phyloP scores from a whole-genome alignment of 345 rosid genomes.

The Camelina sativa region DNA sequence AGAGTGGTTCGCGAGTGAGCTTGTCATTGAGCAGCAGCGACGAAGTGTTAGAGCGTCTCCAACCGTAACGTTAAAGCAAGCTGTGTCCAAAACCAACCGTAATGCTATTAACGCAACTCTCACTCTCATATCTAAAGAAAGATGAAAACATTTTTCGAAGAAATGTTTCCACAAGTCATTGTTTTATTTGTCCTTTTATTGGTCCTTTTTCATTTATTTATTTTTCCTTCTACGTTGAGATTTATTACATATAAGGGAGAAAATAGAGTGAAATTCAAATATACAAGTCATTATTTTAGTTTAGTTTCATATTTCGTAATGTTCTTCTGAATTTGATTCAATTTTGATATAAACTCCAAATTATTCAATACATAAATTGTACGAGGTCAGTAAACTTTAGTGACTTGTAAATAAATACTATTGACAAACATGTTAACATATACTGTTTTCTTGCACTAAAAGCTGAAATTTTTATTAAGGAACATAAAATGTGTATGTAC shows the following conservation, averaged over 20 bases:
- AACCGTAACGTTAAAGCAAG: conserved; percentile 93
- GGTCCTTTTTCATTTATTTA: neutral
- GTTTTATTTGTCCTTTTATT: conserved; percentile 4
- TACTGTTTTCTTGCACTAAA: conserved; percentile 30
- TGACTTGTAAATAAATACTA: too few species aligned
- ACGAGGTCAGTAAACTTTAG: neutral
- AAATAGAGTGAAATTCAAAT: conserved; percentile 12
- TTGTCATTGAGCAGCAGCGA: conserved; percentile 86
- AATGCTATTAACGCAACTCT: conserved; percentile 46
- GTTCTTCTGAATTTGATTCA: neutral
- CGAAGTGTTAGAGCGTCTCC: conserved; percentile 89
- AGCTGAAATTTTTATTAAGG: conserved; percentile 58
- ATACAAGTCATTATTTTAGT: neutral
- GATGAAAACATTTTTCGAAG: neutral
- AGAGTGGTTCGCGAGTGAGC: conserved; percentile 85
- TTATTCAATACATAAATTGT: neutral
- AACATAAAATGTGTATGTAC: conserved; percentile 82
- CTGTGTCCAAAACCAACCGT: conserved; percentile 53
- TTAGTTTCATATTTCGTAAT: neutral
- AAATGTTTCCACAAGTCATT: neutral
- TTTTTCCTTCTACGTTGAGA: neutral
- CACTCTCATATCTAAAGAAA: conserved; percentile 44
- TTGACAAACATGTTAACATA: neutral
- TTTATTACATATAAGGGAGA: neutral
- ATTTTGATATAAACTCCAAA: conserved; percentile 1